These are phyloP conservation scores for Asterella californica DNA, from an alignment of 225 moss, liverwort and hornwort genomes.

Conservation along the genomic window DNA sequence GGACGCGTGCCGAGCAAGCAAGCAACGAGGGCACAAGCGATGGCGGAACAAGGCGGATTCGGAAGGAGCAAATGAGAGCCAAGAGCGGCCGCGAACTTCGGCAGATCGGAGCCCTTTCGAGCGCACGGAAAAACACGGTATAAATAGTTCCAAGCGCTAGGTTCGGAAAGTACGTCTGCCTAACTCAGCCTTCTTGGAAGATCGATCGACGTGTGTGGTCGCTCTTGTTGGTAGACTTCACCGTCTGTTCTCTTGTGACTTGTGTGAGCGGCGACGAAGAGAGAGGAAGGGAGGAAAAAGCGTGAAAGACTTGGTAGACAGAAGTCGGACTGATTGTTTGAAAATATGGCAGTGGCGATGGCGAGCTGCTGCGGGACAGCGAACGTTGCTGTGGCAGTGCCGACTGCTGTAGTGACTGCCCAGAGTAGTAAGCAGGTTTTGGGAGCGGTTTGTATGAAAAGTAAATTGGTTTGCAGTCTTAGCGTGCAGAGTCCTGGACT, in stretches of 20 bases:
- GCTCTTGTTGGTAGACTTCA: background rate
- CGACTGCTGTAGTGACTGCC: background rate
- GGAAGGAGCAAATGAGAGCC: background rate
- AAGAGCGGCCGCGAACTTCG: background rate
- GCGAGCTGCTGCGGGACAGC: slow-evolving; percentile 3
- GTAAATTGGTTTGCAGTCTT: background rate
- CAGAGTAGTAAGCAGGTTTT: background rate
- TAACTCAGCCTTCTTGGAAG: background rate
- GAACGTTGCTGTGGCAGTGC: background rate
- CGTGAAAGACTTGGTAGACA: background rate
- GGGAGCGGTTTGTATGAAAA: background rate
- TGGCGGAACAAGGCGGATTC: background rate
- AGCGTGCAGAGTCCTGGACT: background rate
- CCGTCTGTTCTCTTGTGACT: background rate
- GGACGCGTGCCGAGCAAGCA: background rate
- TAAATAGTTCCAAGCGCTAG: background rate
- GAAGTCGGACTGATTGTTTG: background rate
- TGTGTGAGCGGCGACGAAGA: background rate
- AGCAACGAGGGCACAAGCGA: background rate
- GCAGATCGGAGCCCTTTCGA: background rate
- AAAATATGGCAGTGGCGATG: slow-evolving; percentile 10
- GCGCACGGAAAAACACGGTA: background rate
- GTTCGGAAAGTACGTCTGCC: background rate
- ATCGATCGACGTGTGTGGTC: too few species aligned
- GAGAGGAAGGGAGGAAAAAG: background rate